phyloP scores from a whole-genome alignment of 345 rosid genomes.

The Arabidopsis thaliana region DNA sequence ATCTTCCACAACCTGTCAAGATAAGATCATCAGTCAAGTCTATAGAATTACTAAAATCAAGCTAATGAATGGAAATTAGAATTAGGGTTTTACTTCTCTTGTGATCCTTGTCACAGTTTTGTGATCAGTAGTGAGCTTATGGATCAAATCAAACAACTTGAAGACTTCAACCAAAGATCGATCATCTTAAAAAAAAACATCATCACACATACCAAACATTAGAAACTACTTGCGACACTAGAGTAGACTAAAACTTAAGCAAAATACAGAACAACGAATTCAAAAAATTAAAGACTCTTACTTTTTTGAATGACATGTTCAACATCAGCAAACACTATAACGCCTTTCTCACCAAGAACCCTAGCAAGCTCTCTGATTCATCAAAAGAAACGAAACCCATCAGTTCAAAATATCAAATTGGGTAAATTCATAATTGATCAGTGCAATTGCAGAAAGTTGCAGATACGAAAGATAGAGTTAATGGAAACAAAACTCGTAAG shows the following conservation, averaged over 20 bases:
- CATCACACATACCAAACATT: slow-evolving; percentile 5
- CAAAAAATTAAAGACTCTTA: slow-evolving; percentile 31
- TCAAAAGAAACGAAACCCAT: slow-evolving; percentile 1
- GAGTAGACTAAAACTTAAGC: not conserved
- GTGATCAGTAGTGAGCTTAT: slow-evolving; percentile 83
- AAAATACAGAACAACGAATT: not conserved
- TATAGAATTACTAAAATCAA: not conserved
- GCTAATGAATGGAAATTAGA: not conserved
- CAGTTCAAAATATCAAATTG: not conserved
- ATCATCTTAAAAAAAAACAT: slow-evolving; percentile 52
- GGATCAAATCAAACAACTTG: slow-evolving; percentile 89
- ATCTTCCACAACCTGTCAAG: slow-evolving; percentile 80
- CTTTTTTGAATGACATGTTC: slow-evolving; percentile 82
- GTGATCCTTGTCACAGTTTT: slow-evolving; percentile 80
- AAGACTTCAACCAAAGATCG: slow-evolving; percentile 81
- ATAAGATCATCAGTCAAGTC: not conserved
- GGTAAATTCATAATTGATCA: slow-evolving; percentile 1
- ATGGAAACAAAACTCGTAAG: not conserved
- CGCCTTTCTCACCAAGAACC: slow-evolving; percentile 74
- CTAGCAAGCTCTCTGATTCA: slow-evolving; percentile 83
- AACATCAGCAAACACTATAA: slow-evolving; percentile 69
- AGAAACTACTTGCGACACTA: not conserved
- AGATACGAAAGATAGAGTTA: not conserved
- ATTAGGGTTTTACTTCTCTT: slow-evolving; percentile 59
- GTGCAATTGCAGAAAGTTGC: slow-evolving; percentile 8